Evolutionary conservation across 2,329 filamentous ascomycete species (phyloP).

Genomic region (Verticillium tricorpus): DNA sequence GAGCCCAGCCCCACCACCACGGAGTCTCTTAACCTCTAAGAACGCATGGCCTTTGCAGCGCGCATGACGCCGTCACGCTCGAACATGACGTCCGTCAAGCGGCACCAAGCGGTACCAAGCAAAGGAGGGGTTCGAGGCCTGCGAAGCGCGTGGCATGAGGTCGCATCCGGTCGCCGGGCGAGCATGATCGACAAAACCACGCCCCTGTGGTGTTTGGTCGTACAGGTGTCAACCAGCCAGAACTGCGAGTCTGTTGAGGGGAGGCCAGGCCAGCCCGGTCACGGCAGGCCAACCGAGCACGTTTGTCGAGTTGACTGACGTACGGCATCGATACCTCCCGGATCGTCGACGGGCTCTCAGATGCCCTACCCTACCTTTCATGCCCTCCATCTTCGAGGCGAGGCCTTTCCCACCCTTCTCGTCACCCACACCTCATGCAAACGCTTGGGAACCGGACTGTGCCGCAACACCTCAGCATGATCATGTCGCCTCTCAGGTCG

Average conservation of each 20-base stretch:
- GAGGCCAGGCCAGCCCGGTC: not conserved
- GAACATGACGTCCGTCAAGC: not conserved
- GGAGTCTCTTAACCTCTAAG: not conserved
- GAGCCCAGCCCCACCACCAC: not conserved
- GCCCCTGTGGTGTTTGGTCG: not conserved
- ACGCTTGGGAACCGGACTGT: not conserved
- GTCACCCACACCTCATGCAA: not conserved
- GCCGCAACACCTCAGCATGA: not conserved
- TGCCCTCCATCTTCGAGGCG: not conserved
- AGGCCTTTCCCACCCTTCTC: not conserved
- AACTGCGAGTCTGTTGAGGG: not conserved
- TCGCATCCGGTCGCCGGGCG: not conserved
- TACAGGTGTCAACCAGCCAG: not conserved
- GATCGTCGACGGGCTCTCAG: not conserved
- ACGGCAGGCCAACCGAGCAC: not conserved
- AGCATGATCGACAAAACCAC: not conserved
- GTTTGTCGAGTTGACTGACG: not conserved
- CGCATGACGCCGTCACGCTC: not conserved
- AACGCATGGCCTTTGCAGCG: not conserved
- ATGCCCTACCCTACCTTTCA: not conserved
- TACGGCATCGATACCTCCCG: not conserved
- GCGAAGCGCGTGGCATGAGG: not conserved
- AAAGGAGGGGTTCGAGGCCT: not conserved
- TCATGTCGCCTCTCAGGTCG: not conserved
- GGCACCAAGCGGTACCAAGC: not conserved